phyloP scores from a whole-genome alignment of 306 rosid species.

The Crotalaria pallida region DNA sequence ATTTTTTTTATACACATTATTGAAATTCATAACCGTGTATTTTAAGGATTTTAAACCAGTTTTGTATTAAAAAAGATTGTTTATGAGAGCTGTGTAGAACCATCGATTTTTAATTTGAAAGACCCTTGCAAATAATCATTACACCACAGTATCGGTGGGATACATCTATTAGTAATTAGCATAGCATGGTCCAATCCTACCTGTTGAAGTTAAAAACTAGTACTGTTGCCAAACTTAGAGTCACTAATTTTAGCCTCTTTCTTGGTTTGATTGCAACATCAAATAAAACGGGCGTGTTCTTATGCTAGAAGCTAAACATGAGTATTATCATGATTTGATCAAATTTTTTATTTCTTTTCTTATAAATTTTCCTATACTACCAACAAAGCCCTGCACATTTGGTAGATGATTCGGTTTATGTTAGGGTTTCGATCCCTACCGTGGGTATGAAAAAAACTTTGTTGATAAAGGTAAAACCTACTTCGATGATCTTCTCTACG shows the following conservation, averaged over 20 bases:
- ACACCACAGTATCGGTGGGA: not conserved
- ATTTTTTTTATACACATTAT: too few relatives aligned
- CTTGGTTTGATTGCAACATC: not conserved
- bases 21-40: too few relatives aligned
- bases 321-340: not conserved
- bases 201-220: conserved; percentile 12
- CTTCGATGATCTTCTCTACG: too few relatives aligned
- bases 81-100: not conserved
- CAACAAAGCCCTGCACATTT: too few relatives aligned
- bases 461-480: too few relatives aligned
- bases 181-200: conserved; percentile 26
- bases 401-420: too few relatives aligned
- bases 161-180: not conserved
- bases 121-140: conserved; percentile 7
- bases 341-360: not conserved
- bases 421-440: too few relatives aligned
- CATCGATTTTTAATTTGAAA: not conserved
- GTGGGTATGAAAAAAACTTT: too few relatives aligned
- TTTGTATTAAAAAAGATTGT: too few relatives aligned
- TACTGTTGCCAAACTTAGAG: conserved; percentile 19
- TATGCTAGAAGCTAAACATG: not conserved
- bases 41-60: too few relatives aligned
- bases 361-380: not conserved
- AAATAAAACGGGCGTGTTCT: not conserved
- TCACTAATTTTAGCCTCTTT: conserved; percentile 18